Evolutionary conservation across 208 protist species (phyloP).

Genomic region (Leishmania martiniquensis): DNA sequence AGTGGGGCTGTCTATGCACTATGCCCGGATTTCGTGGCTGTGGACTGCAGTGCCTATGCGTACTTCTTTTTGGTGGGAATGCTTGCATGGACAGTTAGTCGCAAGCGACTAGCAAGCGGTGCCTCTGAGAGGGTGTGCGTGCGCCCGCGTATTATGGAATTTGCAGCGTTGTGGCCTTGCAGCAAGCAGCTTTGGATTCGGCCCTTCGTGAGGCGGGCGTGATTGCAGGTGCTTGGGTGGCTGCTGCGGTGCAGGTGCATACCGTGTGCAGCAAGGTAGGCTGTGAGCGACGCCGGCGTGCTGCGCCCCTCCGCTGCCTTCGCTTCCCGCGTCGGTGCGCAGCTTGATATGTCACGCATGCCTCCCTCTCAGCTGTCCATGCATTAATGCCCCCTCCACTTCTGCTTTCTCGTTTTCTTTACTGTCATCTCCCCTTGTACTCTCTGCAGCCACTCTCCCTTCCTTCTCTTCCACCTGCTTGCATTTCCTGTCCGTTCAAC

Average conservation of each 20-base stretch:
- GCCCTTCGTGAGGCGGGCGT: background rate
- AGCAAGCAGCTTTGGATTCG: background rate
- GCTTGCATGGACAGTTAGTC: too few relatives aligned
- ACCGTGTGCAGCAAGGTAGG: background rate
- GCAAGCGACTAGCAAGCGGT: background rate
- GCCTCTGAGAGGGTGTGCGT: background rate
- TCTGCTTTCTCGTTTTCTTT: conserved; percentile 3
- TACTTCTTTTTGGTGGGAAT: background rate
- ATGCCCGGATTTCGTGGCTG: background rate
- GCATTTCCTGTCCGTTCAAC: background rate
- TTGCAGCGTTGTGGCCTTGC: background rate
- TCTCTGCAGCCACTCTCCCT: background rate
- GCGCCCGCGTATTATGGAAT: background rate
- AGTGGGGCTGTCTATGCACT: background rate
- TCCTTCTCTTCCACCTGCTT: background rate
- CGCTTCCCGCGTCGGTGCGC: background rate
- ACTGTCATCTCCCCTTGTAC: too few relatives aligned
- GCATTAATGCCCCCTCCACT: background rate
- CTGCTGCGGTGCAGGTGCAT: background rate
- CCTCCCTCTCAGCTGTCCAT: background rate
- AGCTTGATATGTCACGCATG: background rate
- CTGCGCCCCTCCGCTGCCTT: background rate
- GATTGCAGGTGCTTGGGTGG: background rate
- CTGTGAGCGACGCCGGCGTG: background rate
- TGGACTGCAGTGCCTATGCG: background rate